Percentiles rank a stretch among this genome's conserved stretches.
These are phyloP conservation scores for Prosopis cineraria DNA, from an alignment of 306 rosid genomes.

Conservation along the genomic window DNA sequence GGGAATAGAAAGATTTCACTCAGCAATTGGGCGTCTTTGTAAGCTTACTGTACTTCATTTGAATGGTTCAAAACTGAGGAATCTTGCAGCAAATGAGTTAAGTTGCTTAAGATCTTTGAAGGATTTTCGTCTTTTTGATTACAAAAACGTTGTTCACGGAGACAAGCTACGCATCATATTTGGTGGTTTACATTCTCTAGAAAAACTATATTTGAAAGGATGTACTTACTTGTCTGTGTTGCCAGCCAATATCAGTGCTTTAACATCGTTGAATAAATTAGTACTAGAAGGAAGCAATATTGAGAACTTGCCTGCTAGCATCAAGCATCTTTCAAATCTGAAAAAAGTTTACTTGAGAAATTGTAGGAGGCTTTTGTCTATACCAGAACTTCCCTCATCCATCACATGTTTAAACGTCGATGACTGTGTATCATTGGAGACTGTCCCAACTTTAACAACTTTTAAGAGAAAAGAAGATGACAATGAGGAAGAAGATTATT, in stretches of 20 bases:
- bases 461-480: background rate
- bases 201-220: background rate
- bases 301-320: constrained; percentile 25
- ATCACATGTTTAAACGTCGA: background rate
- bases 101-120: background rate
- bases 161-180: background rate
- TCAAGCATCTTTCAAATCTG: constrained; percentile 5
- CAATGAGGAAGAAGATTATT: background rate
- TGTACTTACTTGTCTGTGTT: background rate
- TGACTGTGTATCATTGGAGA: background rate
- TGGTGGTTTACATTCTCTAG: background rate
- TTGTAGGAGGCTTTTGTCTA: constrained; percentile 18
- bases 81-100: background rate
- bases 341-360: background rate
- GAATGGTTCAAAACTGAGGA: background rate
- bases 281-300: constrained; percentile 16
- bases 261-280: background rate
- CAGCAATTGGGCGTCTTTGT: background rate
- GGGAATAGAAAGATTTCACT: background rate
- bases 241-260: constrained; percentile 7
- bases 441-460: background rate
- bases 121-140: background rate
- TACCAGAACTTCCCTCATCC: constrained; percentile 24
- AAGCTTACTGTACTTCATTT: background rate
- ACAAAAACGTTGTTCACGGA: background rate